Evolutionary conservation across 495 filamentous ascomycete genomes (phyloP).

Genomic region (Aspergillus avenaceus): DNA sequence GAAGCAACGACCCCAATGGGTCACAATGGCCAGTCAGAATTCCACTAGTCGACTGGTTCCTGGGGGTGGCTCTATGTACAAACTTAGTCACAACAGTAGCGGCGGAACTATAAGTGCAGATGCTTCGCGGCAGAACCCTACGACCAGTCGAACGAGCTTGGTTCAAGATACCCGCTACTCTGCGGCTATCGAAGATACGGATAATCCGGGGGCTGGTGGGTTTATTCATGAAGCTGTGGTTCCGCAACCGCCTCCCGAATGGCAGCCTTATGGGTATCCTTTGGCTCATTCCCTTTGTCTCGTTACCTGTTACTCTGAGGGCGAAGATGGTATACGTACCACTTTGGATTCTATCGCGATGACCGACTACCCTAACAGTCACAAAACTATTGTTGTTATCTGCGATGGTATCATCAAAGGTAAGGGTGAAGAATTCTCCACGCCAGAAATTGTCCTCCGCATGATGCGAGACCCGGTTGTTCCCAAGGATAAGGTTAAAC

Average conservation of each 20-base stretch:
- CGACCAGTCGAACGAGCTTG: constrained; percentile 51
- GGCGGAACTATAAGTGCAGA: constrained; percentile 48
- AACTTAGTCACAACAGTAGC: constrained; percentile 65
- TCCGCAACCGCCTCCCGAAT: constrained; percentile 95
- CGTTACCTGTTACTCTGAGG: constrained; percentile 97
- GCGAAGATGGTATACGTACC: constrained; percentile 84
- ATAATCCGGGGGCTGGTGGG: constrained; percentile 78
- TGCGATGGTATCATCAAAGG: constrained; percentile 99
- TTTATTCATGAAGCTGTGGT: constrained; percentile 96
- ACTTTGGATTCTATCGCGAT: constrained; percentile 95
- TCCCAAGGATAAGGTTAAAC: constrained; percentile 70
- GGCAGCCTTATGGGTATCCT: constrained; percentile 93
- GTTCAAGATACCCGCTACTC: constrained; percentile 47
- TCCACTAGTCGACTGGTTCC: constrained; percentile 71
- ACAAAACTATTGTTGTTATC: constrained; percentile 92
- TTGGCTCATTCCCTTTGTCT: constrained; percentile 90
- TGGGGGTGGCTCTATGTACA: constrained; percentile 61
- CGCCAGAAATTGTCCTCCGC: constrained; percentile 81
- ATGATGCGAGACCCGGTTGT: constrained; percentile 95
- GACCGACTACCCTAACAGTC: constrained; percentile 98
- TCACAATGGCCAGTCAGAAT: constrained; percentile 95
- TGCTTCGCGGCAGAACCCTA: constrained; percentile 30
- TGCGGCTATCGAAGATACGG: constrained; percentile 56
- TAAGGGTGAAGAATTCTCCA: constrained; percentile 79
- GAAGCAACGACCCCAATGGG: constrained; percentile 56